Evolutionary conservation across 176 grass and related monocot species (phyloP).

Genomic region (Ensete glaucum): DNA sequence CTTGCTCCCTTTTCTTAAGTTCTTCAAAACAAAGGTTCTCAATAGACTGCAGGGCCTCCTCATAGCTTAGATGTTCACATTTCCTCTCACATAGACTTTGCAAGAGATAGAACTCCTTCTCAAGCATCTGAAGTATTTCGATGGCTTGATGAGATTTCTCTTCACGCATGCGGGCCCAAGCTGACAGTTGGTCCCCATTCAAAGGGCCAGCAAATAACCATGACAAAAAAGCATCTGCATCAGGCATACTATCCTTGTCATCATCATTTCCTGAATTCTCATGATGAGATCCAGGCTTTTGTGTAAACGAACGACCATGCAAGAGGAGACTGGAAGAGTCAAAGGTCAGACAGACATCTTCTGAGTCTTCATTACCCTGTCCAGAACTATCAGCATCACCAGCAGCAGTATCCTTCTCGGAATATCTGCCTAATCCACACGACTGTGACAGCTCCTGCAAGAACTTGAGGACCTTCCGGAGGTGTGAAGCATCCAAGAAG

Average conservation of each 20-base stretch:
- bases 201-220: constrained; percentile 76
- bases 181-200: constrained; percentile 38
- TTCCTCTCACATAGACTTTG: constrained; percentile 61
- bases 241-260: not conserved
- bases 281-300: constrained; percentile 32
- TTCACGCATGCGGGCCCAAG: constrained; percentile 42
- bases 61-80: constrained; percentile 47
- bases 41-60: constrained; percentile 46
- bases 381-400: constrained; percentile 29
- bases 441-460: constrained; percentile 68
- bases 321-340: constrained; percentile 45
- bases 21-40: constrained; percentile 55
- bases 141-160: constrained; percentile 40
- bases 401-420: constrained; percentile 51
- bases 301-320: constrained; percentile 26
- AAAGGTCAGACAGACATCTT: constrained; percentile 45
- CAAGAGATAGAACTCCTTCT: constrained; percentile 60
- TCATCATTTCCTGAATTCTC: constrained; percentile 14
- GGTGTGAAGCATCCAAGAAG: constrained; percentile 53
- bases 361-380: constrained; percentile 19
- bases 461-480: constrained; percentile 57
- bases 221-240: constrained; percentile 49
- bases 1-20: constrained; percentile 40
- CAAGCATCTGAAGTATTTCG: constrained; percentile 36
- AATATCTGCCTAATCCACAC: constrained; percentile 42